Percentiles rank a stretch among this genome's conserved stretches.
These are phyloP conservation scores for Suhomyces choctaworum DNA, from an alignment of 1,139 yeast genomes.

Conservation along the genomic window DNA sequence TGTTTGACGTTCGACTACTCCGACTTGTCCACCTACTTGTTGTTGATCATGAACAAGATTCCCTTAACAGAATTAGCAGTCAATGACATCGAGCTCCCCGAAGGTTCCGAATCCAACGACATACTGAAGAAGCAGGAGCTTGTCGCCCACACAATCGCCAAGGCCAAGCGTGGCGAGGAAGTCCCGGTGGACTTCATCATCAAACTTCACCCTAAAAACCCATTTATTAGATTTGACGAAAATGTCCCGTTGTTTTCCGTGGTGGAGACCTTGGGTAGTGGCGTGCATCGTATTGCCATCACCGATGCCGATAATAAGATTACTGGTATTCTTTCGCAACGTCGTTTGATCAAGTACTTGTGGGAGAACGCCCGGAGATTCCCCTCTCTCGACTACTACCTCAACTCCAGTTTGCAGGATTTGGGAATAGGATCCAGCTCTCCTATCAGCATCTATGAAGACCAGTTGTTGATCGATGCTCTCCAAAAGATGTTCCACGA, in stretches of 20 bases:
- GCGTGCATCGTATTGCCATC: conserved; percentile 90
- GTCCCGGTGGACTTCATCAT: conserved; percentile 83
- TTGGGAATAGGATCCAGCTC: conserved; percentile 67
- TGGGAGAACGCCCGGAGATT: conserved; percentile 93
- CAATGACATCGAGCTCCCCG: conserved; percentile 13
- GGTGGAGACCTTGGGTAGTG: conserved; percentile 83
- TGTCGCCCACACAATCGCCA: conserved; percentile 35
- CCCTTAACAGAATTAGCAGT: conserved; percentile 37
- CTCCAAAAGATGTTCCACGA: conserved; percentile 79
- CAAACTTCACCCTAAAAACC: conserved; percentile 80
- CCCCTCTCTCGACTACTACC: conserved; percentile 71
- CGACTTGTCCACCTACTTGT: conserved; percentile 81
- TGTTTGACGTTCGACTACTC: conserved; percentile 88
- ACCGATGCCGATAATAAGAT: conserved; percentile 51
- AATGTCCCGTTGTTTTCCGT: conserved; percentile 68
- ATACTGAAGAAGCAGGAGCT: conserved; percentile 26
- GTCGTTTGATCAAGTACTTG: conserved; percentile 75
- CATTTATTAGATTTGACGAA: conserved; percentile 74
- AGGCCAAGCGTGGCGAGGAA: conserved; percentile 63
- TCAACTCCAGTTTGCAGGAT: conserved; percentile 65
- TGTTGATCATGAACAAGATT: conserved; percentile 71
- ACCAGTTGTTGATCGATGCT: conserved; percentile 83
- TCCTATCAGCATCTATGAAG: conserved; percentile 82
- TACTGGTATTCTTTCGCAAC: conserved; percentile 83
- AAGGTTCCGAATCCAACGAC: conserved; percentile 12